A percentile compares a stretch with the other conserved stretches of the same genome.
These are phyloP conservation scores for Gypsophila paniculata DNA, from an alignment of 179 eudicot genomes.

Conservation along the genomic window DNA sequence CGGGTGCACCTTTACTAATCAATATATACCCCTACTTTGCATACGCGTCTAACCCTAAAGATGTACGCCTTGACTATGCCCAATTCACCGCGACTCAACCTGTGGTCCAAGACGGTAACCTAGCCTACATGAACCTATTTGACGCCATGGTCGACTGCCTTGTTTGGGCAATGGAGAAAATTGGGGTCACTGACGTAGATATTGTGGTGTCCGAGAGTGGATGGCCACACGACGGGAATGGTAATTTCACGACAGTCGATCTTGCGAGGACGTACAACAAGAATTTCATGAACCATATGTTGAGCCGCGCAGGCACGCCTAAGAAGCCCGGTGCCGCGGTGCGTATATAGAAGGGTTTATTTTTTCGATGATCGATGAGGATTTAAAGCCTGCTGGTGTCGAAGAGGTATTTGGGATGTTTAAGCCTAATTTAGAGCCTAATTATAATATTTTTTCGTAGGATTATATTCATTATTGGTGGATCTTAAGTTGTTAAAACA, in stretches of 20 bases:
- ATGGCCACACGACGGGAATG: conserved; percentile 39
- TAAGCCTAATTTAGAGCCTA: conserved; percentile 24
- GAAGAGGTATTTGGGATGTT: conserved; percentile 35
- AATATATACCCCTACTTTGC: too few relatives aligned
- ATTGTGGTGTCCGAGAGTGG: conserved; percentile 34
- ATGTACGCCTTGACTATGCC: too few relatives aligned
- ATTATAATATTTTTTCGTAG: conserved; percentile 20
- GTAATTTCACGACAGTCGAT: conserved; percentile 26
- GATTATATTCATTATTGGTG: too few relatives aligned
- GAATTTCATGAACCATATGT: conserved; percentile 25
- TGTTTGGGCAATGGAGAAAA: conserved; percentile 30
- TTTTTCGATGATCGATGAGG: conserved; percentile 31
- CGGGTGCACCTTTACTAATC: conserved; percentile 10
- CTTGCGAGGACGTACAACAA: conserved; percentile 32
- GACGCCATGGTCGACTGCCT: conserved; percentile 34
- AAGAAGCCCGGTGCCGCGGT: conserved; percentile 28
- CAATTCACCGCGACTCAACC: too few relatives aligned
- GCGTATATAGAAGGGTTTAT: conserved; percentile 22
- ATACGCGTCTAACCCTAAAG: too few relatives aligned
- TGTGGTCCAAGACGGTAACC: neutral
- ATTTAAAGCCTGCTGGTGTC: conserved; percentile 24
- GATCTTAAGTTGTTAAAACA: too few relatives aligned
- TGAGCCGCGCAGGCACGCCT: conserved; percentile 28
- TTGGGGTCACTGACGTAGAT: conserved; percentile 18
- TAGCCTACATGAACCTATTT: conserved; percentile 31